These are phyloP conservation scores for Clonostachys sp. DNA, from an alignment of 2,329 filamentous ascomycete species.

Conservation along the genomic window DNA sequence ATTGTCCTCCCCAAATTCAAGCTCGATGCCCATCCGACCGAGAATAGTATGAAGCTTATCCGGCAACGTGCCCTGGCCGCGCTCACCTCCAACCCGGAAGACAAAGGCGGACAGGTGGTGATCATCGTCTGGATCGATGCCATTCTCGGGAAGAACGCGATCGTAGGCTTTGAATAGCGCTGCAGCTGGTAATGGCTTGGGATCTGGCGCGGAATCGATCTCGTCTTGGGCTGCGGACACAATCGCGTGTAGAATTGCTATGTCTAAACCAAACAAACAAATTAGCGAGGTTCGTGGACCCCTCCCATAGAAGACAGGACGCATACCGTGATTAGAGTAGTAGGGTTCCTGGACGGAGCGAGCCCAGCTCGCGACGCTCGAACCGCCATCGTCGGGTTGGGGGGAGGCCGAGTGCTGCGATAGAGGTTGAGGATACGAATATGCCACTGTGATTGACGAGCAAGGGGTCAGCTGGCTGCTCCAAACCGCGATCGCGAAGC, in stretches of 20 bases:
- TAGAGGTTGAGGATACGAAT: neutral
- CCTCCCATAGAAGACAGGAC: neutral
- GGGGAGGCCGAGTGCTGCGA: constrained; percentile 1
- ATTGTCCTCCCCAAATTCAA: constrained; percentile 51
- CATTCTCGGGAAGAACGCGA: constrained; percentile 64
- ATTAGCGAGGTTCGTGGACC: neutral
- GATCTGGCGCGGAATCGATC: constrained; percentile 49
- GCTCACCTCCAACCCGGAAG: constrained; percentile 70
- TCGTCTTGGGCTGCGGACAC: constrained; percentile 67
- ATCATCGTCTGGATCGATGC: constrained; percentile 68
- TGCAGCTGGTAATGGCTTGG: constrained; percentile 64
- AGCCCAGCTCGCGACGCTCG: constrained; percentile 16
- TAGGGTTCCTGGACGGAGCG: constrained; percentile 30
- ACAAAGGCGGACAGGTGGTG: constrained; percentile 73
- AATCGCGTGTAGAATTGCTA: constrained; percentile 73
- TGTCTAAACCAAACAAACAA: constrained; percentile 51
- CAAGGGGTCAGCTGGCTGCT: neutral
- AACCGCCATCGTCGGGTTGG: constrained; percentile 15
- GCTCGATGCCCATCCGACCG: constrained; percentile 63
- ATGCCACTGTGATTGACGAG: constrained; percentile 4
- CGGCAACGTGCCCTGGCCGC: constrained; percentile 51
- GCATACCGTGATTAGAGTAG: constrained; percentile 58
- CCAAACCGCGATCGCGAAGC: neutral
- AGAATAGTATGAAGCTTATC: constrained; percentile 69
- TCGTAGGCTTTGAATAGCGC: constrained; percentile 82